Conservation (phyloP, 2,329 filamentous ascomycete species). For the Penicillium paneum region DNA sequence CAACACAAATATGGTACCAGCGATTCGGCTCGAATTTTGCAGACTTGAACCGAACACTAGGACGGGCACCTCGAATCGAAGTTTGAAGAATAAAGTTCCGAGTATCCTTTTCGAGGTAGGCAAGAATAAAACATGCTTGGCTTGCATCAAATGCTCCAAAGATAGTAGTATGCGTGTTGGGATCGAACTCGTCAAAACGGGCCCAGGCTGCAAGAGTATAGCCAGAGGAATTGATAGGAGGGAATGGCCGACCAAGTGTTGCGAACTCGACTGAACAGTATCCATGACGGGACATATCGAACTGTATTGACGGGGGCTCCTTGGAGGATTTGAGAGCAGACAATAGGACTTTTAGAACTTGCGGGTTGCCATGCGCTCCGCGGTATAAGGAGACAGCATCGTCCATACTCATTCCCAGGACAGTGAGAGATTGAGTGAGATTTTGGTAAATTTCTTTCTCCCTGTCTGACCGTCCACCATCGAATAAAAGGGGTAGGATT, state of each 20-base stretch:
- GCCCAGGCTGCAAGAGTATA: conserved; percentile 93
- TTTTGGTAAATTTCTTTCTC: conserved; percentile 62
- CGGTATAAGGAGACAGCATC: conserved; percentile 75
- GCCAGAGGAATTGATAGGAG: conserved; percentile 71
- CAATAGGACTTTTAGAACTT: conserved; percentile 66
- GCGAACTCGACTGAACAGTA: conserved; percentile 87
- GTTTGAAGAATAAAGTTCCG: conserved; percentile 95
- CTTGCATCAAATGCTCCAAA: conserved; percentile 92
- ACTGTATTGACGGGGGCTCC: conserved; percentile 82
- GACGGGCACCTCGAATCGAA: conserved; percentile 77
- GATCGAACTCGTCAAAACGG: conserved; percentile 81
- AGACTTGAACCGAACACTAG: conserved; percentile 90
- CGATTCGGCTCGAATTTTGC: conserved; percentile 68
- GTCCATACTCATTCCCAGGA: conserved; percentile 76
- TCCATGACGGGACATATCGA: conserved; percentile 84
- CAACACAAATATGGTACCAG: conserved; percentile 93
- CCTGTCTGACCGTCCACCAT: conserved; percentile 50
- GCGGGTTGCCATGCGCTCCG: conserved; percentile 51
- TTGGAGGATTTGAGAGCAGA: conserved; percentile 71
- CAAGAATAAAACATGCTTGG: conserved; percentile 89
- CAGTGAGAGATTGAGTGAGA: conserved; percentile 66
- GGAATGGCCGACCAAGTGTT: conserved; percentile 80
- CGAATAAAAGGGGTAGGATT: conserved; percentile 62
- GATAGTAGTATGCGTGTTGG: conserved; percentile 81
- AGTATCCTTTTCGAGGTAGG: conserved; percentile 91